Evolutionary conservation across 2,329 filamentous ascomycete genomes (phyloP), one percentile per base, ranked within the genome.

Genomic region (Pseudocercospora crystallina): DNA sequence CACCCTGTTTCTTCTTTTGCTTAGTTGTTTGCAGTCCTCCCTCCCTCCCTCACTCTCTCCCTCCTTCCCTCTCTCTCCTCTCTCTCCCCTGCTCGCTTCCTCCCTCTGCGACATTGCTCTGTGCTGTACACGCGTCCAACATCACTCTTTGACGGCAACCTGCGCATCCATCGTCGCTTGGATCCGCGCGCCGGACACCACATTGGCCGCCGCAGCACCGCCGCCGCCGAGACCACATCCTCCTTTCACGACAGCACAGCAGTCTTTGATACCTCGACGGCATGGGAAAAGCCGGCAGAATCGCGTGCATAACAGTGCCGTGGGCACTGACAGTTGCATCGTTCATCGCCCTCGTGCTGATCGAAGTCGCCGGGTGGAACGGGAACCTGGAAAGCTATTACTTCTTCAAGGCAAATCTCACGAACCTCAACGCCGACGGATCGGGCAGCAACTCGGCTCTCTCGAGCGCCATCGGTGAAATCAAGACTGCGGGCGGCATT

Each of bases 301-400:
- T 92, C 64, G 76, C 88, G 70, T 96, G 90, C 74, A 94, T 97
- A 73, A 82, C 88, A 73, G 77, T 90, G 76, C 92, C 92, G 54
- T 90, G 96, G 73, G 77, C 82, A 58, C 80, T 96, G 65, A 92
- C 89, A 14, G 74, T 94, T 63, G 87, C 80, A 57, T 86, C 87
- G 52, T 77, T 96, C 64, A 74, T 94, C 63, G 87, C 86, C 61
- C 70, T 84, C 47, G 63, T 81, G 41, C 66, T 85, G 34, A 76
- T 85, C 45, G 78, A 80, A 56, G 60, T 83, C 43, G 80, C 80
- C 32, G 80, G 81, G 60, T 78, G 78, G 53, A 77, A 77, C 59
- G 51, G 68, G 49, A 77, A 71, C 1, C 69, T 79, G 43, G 74
- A 73, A 51, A 69, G 76, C 46, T 67, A 83, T 46, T 84, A 53